Conservation (phyloP, 139 green algal species). For the Haematococcus lacustris region DNA sequence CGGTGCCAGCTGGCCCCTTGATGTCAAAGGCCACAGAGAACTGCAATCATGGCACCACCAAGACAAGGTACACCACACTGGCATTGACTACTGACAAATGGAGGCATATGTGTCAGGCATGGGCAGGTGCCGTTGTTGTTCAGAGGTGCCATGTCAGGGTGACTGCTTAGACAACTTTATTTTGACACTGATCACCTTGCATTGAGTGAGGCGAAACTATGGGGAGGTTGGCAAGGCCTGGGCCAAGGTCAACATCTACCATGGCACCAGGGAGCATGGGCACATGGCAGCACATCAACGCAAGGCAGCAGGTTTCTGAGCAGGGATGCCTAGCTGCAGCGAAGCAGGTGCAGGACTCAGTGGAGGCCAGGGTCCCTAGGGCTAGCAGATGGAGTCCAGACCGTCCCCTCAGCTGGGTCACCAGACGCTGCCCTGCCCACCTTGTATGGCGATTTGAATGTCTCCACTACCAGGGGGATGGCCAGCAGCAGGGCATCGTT, state of each 20-base stretch:
- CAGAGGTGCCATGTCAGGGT: background rate
- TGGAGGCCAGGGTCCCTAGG: background rate
- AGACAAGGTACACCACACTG: background rate
- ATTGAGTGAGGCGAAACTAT: no score
- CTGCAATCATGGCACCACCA: background rate
- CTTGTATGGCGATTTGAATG: constrained; percentile 47
- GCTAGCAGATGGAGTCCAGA: background rate
- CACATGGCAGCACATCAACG: no score
- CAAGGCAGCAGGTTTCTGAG: no score
- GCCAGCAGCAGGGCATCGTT: constrained; percentile 59
- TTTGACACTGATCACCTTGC: background rate
- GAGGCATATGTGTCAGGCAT: no score
- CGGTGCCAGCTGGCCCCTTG: no score
- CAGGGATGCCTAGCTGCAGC: background rate
- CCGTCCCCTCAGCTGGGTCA: background rate
- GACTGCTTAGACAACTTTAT: background rate
- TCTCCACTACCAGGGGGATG: constrained; percentile 44
- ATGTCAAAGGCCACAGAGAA: background rate
- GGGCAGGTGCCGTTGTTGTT: no score
- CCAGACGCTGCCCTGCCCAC: constrained; percentile 9
- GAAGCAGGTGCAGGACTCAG: background rate
- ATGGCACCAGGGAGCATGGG: no score
- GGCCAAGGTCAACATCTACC: no score
- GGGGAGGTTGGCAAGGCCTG: no score
- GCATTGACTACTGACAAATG: background rate